These are phyloP conservation scores for Marsdenia floribunda DNA, from an alignment of 257 asterid genomes.

Conservation along the genomic window DNA sequence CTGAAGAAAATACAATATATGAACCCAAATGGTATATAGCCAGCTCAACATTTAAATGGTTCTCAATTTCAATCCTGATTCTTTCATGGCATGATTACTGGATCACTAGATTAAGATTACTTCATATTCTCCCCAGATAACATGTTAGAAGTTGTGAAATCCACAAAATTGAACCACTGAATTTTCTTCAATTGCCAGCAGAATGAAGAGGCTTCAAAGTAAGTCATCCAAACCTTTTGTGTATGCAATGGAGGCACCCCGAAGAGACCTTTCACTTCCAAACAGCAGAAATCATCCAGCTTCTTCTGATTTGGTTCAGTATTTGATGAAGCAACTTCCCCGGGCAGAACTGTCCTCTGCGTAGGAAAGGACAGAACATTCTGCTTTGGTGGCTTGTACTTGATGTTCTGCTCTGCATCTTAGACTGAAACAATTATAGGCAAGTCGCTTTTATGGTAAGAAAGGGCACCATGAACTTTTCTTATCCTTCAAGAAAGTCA, in stretches of 20 bases:
- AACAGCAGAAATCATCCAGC: neutral
- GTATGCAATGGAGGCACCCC: neutral
- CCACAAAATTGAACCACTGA: neutral
- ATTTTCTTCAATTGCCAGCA: neutral
- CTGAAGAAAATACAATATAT: neutral
- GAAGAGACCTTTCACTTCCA: neutral
- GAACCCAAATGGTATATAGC: neutral
- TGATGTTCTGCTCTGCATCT: neutral
- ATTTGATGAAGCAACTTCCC: neutral
- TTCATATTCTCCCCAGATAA: neutral
- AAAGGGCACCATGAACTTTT: neutral
- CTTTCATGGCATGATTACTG: neutral
- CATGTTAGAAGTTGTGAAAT: neutral
- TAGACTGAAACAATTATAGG: neutral
- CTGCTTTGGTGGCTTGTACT: neutral
- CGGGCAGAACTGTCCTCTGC: neutral
- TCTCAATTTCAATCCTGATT: neutral
- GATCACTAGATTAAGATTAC: neutral
- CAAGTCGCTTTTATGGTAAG: neutral
- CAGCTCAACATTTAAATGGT: neutral
- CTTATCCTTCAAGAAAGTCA: no score
- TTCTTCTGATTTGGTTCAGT: neutral
- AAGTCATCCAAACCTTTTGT: neutral
- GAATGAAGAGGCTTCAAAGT: neutral
- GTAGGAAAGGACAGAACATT: neutral